phyloP scores from a whole-genome alignment of 2,329 filamentous ascomycete genomes.

The Neonectria coccinea region DNA sequence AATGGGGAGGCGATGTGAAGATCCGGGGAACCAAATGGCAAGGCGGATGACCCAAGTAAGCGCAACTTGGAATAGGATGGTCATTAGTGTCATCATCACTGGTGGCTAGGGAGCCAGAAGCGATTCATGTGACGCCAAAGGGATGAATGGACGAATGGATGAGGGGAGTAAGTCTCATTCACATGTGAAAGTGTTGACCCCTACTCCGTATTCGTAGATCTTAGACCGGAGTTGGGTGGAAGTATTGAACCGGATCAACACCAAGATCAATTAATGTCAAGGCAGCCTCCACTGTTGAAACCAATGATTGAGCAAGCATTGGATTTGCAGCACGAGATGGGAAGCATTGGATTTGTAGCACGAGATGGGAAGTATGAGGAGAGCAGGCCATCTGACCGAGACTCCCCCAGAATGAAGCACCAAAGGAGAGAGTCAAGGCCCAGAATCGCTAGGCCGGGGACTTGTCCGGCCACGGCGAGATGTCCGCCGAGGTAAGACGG shows the following conservation, averaged over 20 bases:
- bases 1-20: conserved; percentile 9
- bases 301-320: conserved; percentile 2
- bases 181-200: conserved; percentile 28
- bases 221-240: background rate
- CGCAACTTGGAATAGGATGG: conserved; percentile 18
- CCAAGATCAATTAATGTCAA: no score
- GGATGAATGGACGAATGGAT: conserved; percentile 5
- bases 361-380: background rate
- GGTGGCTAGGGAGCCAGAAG: conserved; percentile 15
- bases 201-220: background rate
- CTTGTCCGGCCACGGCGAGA: conserved; percentile 28
- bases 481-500: conserved; percentile 25
- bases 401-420: background rate
- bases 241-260: background rate
- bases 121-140: conserved; percentile 23
- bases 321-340: conserved; percentile 3
- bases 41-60: conserved; percentile 22
- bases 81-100: conserved; percentile 19
- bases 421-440: background rate
- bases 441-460: conserved; percentile 16
- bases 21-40: conserved; percentile 15
- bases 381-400: conserved; percentile 24
- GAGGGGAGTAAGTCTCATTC: conserved; percentile 8
- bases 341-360: no score
- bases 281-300: background rate